Base-by-base conservation (phyloP, 2,329 filamentous ascomycete species). In the Colletotrichum lindemuthianum region DNA sequence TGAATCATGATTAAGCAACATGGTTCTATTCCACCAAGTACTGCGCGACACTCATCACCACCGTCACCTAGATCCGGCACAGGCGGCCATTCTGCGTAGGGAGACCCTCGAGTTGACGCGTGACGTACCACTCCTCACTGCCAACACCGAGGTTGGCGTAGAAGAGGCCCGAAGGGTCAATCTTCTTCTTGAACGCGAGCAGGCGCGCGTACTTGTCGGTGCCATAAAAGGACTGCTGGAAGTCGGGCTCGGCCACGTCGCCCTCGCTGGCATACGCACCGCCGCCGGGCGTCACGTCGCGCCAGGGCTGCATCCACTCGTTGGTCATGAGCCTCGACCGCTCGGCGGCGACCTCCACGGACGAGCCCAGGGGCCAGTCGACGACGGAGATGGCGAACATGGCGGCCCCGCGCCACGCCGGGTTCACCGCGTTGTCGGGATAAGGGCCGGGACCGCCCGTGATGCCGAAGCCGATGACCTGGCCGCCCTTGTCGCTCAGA, bases 331-430 rank as follows among this genome's bases (percentile, higher is more conserved):
- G 64, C 54, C 70, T 73, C 37, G 74, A 61, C 51, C 74, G 72
- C 3, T 69, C 59, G 13, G 67, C 57, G 2, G 43, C 53, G 8
- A 54, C 57, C 37, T 67, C 61, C 15, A 49, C 43, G 8, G 52
- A 36, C 6, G 57, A 50, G 24, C 51, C 57, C 4, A 45, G 43
- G 24, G 55, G 56, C 65, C 63, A 66, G 7, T 43, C 43, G 2
- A 58, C 53, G 24, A 59, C 58, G 57, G 69, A 67, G 66, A 79
- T 78, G 53, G 69, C 69, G 40, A 76, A 75, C 72, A 79, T 71
- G 36, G 72, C 69, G 7, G 76, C 75, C 0, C 75, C 74, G 11
- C 82, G 74, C 81, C 81, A 85, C 0, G 81, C 82, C 2, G 81
- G 81, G 54, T 79, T 78, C 33, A 77, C 72, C 5, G 78, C 74